Evolutionary conservation across 2,329 filamentous ascomycete species (phyloP).

Genomic region (Paecilomyces sp.): DNA sequence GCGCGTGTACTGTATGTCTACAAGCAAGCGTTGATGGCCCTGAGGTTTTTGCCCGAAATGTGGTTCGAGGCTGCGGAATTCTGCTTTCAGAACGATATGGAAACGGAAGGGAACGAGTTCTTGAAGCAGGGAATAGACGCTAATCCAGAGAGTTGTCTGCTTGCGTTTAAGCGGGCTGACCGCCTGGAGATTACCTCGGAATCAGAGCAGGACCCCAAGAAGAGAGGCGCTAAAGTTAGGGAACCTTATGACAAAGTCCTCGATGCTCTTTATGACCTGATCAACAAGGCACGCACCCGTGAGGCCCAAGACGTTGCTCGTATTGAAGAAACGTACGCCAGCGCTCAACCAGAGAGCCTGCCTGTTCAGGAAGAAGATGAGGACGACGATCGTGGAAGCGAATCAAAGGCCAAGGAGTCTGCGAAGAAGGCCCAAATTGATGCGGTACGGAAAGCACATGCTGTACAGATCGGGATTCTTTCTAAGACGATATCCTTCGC

Average conservation of each 20-base stretch:
- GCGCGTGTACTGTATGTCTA: constrained; percentile 82
- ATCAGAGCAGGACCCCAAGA: constrained; percentile 61
- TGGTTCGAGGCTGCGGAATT: constrained; percentile 95
- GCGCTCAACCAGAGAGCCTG: constrained; percentile 30
- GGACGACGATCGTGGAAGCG: constrained; percentile 44
- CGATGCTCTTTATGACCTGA: constrained; percentile 79
- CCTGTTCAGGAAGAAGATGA: constrained; percentile 45
- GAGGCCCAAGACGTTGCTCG: constrained; percentile 55
- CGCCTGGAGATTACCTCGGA: constrained; percentile 73
- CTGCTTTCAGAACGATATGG: constrained; percentile 72
- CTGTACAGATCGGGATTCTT: constrained; percentile 65
- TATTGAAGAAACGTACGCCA: constrained; percentile 48
- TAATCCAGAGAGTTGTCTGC: constrained; percentile 86
- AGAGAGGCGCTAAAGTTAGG: constrained; percentile 65
- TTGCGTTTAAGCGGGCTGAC: constrained; percentile 85
- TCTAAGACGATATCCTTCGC: constrained; percentile 83
- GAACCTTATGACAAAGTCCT: constrained; percentile 78
- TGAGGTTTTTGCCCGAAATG: constrained; percentile 90
- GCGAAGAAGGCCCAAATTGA: constrained; percentile 50
- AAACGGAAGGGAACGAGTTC: constrained; percentile 68
- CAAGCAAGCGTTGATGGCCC: constrained; percentile 85
- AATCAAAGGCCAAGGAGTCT: constrained; percentile 44
- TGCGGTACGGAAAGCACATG: constrained; percentile 57
- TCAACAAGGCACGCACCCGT: constrained; percentile 61
- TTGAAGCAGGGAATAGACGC: constrained; percentile 74